Evolutionary conservation across 2,329 filamentous ascomycete genomes (phyloP).

Genomic region (Microsporum audouinii): DNA sequence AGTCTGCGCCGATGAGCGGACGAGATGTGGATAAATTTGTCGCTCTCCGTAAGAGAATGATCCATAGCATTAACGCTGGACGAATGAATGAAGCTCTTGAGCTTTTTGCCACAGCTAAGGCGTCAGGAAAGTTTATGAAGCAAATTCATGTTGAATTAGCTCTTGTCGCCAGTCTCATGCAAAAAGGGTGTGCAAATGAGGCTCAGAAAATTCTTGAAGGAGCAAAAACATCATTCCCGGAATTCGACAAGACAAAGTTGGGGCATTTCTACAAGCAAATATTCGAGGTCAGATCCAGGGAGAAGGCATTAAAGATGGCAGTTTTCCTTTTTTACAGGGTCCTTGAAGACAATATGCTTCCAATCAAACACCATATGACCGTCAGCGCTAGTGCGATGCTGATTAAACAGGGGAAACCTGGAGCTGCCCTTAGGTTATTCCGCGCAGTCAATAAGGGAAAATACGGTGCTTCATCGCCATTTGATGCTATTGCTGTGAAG

Average conservation of each 20-base stretch:
- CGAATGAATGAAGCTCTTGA: slow-evolving; percentile 24
- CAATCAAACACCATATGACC: slow-evolving; percentile 29
- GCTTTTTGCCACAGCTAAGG: slow-evolving; percentile 22
- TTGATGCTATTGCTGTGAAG: slow-evolving; percentile 30
- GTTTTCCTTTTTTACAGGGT: slow-evolving; percentile 32
- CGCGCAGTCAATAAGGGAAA: slow-evolving; percentile 28
- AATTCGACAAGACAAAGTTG: slow-evolving; percentile 17
- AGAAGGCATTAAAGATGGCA: slow-evolving; percentile 25
- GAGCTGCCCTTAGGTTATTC: slow-evolving; percentile 26
- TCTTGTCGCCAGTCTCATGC: slow-evolving; percentile 26
- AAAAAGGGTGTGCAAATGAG: slow-evolving; percentile 21
- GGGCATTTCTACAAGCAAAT: slow-evolving; percentile 30
- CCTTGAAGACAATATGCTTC: slow-evolving; percentile 22
- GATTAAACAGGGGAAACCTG: slow-evolving; percentile 19
- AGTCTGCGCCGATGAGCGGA: slow-evolving; percentile 20
- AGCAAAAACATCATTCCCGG: slow-evolving; percentile 20
- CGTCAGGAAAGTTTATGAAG: slow-evolving; percentile 22
- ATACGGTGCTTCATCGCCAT: slow-evolving; percentile 23
- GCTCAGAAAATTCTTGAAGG: slow-evolving; percentile 26
- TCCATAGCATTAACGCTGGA: slow-evolving; percentile 28
- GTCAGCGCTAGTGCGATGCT: slow-evolving; percentile 21
- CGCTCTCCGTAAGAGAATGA: slow-evolving; percentile 28
- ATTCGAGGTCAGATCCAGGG: slow-evolving; percentile 17
- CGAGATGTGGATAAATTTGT: slow-evolving; percentile 24
- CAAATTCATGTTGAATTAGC: slow-evolving; percentile 29